A percentile compares a stretch with the other conserved stretches of the same genome.
These are phyloP conservation scores for Keithomyces neogunnii DNA, from an alignment of 2,329 filamentous ascomycete genomes.

Conservation along the genomic window DNA sequence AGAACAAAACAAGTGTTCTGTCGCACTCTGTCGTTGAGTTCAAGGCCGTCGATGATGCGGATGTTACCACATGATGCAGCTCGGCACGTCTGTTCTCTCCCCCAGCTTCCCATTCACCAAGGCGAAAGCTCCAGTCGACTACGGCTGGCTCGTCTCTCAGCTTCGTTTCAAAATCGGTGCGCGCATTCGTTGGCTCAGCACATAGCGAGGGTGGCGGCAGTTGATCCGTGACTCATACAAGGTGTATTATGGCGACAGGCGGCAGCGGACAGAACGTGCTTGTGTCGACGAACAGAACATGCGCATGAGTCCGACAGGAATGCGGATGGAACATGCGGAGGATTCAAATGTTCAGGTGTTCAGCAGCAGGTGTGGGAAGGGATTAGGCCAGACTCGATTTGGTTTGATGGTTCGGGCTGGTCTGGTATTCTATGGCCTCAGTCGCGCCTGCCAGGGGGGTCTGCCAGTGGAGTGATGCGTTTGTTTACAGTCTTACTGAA, in stretches of 20 bases:
- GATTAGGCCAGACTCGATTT: conserved; percentile 4
- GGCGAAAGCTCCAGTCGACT: background rate
- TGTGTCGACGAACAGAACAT: background rate
- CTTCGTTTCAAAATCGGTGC: conserved; percentile 3
- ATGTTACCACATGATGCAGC: conserved; percentile 8
- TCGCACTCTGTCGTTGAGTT: conserved; percentile 1
- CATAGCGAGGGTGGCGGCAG: conserved; percentile 4
- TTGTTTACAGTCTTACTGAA: conserved; percentile 27
- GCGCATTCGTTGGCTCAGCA: conserved; percentile 2
- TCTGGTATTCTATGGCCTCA: background rate
- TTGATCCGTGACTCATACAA: conserved; percentile 1
- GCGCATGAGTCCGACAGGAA: conserved; percentile 3
- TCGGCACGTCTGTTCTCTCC: conserved; percentile 1
- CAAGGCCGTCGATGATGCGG: conserved; percentile 3
- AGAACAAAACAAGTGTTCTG: background rate
- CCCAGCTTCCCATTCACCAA: background rate
- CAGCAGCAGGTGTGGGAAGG: conserved; percentile 6
- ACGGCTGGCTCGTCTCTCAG: background rate
- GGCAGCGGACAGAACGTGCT: conserved; percentile 3
- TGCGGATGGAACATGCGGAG: conserved; percentile 7
- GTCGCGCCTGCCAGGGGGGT: conserved; percentile 10
- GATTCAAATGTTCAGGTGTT: conserved; percentile 2
- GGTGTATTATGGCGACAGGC: background rate
- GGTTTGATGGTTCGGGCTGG: conserved; percentile 7
- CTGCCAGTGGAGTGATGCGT: conserved; percentile 22